Base-by-base conservation (phyloP, 2,329 filamentous ascomycete species). In the Aspergillus flavus region DNA sequence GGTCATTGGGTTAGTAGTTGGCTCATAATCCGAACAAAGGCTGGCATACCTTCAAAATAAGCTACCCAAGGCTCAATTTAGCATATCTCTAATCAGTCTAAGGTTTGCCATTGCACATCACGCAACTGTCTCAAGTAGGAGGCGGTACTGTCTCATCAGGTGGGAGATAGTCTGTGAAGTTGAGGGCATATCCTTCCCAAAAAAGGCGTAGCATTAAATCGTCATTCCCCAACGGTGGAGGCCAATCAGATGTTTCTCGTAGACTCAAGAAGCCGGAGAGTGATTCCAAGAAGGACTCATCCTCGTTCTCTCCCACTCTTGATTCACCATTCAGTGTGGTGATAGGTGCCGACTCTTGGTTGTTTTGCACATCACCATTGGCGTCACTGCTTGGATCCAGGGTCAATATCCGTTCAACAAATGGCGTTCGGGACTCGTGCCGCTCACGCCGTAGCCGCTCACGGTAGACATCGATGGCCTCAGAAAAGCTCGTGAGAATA, bases 401-500 rank as follows among this genome's bases (percentile, higher is more conserved):
- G 2, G 32, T 55, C 32, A 55, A 39, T 7, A 55, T 55, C 16
- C 52, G 52, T 21, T 55, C n/a, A 21, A 55, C 52, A 39, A 55
- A 55, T n/a, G 52, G 52, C 21, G 52, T 55, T 39, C 52, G n/a
- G 11, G 52, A 39, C 21, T 55, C 52, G n/a, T n/a, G 32, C 21
- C 52, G 30, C 32, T 55, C 52, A 23, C n/a, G 32, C n/a, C 52
- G 32, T 36, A 55, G 32, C 21, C 32, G 19, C 32, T 55, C 32
- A 11, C 58, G 48, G 28, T 54, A 60, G 11, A 21, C 26, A 43
- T 28, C 41, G 6, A 60, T 53, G 4, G 58, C 61, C 19, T 59
- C 57, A 3, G 41, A 34, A 34, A 63, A 57, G 26, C 50, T 59
- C n/a, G 36, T 32, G 6, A 63, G 39, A 6, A 59, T 59, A 19